Base-by-base conservation (phyloP, 441 rosid species). In the Geranium incanum region DNA sequence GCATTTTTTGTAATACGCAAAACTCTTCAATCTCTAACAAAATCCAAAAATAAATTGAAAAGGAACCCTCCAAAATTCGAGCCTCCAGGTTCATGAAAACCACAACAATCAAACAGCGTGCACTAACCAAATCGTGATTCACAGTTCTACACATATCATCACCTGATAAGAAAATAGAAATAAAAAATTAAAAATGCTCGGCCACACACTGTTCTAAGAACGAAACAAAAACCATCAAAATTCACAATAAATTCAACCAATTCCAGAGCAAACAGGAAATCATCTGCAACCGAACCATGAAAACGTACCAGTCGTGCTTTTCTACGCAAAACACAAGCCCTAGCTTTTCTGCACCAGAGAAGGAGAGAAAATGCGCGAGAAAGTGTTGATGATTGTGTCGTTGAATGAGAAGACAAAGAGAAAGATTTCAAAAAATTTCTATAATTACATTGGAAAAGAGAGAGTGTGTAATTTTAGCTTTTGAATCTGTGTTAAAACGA, bases 351-450 rank as follows among this genome's bases (percentile, higher is more conserved):
- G 57, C 57, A 50, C 11, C 57, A 50, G n/a, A 13, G 12, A 12
- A 50, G 57, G 57, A 50, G 15, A 50, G 57, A 50, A 50, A 45
- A 45, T 50, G 57, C 57, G 57, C 57, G n/a, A 50, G 57, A 50
- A 50, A 50, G 15, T 50, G 57, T 0, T 9, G 57, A 50, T 2
- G 15, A 50, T 12, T 12, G 57, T 50, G 16, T 12, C 15, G 15
- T 50, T 50, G 57, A 50, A 50, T 39, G 4, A 3, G 43, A 39
- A 39, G 43, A 13, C n/a, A 2, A 48, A 48, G 55, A 48, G 55
- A 48, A 48, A 8, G 55, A 11, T 48, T 48, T 48, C 41, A 9
- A 48, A n/a, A 21, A 21, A 0, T 48, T 48, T 48, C 55, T 48
- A 48, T 48, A 48, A 48, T 48, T 48, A 48, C n/a, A 3, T 48